These are phyloP conservation scores for Harringtonia aguacate DNA, from an alignment of 2,329 filamentous ascomycete species.

Conservation along the genomic window DNA sequence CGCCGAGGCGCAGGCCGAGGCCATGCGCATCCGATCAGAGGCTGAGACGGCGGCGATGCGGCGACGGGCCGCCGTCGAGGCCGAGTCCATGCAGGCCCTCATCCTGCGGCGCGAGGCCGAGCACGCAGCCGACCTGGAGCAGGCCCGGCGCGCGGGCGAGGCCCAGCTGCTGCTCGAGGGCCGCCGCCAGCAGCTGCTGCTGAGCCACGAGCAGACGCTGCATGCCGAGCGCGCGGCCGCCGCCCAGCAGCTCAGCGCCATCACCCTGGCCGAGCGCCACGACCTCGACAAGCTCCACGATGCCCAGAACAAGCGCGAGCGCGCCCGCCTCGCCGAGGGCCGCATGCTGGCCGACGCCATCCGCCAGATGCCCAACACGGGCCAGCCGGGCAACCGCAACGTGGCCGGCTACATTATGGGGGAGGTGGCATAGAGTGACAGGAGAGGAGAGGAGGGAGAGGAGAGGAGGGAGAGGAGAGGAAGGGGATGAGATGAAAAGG, in stretches of 20 bases:
- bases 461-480: too few species aligned
- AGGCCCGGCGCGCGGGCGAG: slow-evolving; percentile 32
- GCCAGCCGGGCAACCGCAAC: slow-evolving; percentile 23
- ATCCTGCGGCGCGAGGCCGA: slow-evolving; percentile 18
- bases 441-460: too few species aligned
- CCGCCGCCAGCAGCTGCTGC: slow-evolving; percentile 28
- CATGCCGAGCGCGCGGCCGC: slow-evolving; percentile 35
- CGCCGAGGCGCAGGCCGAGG: slow-evolving; percentile 1
- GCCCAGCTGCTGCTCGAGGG: slow-evolving; percentile 35
- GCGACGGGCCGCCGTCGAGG: background rate
- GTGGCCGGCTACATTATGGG: slow-evolving; percentile 46
- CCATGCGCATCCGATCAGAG: background rate
- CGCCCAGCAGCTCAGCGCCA: slow-evolving; percentile 36
- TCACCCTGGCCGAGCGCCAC: slow-evolving; percentile 39
- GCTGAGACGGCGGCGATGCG: slow-evolving; percentile 1
- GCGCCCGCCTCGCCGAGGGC: slow-evolving; percentile 37
- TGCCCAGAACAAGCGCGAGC: slow-evolving; percentile 32
- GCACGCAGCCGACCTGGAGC: slow-evolving; percentile 32
- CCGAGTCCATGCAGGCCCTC: slow-evolving; percentile 3
- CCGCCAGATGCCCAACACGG: slow-evolving; percentile 25
- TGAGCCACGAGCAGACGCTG: slow-evolving; percentile 38
- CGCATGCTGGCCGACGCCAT: slow-evolving; percentile 34
- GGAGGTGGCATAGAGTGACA: slow-evolving; percentile 30
- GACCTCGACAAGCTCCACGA: slow-evolving; percentile 38
- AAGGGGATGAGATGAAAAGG: too few species aligned